Conservation (phyloP, 2,329 filamentous ascomycete species). For the Sphaerulina vaccinii region DNA sequence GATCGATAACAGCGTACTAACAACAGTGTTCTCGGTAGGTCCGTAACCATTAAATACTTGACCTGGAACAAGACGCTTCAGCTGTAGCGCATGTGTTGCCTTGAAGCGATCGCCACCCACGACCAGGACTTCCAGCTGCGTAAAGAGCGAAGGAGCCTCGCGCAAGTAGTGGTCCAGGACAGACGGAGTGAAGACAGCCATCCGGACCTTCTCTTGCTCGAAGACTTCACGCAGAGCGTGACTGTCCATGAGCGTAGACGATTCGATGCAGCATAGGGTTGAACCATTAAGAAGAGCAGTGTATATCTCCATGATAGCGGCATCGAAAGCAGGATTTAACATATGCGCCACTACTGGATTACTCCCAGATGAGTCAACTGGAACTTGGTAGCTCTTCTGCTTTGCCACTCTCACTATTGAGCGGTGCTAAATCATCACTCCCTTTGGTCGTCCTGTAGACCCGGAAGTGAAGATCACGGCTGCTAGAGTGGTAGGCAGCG, state of each 20-base stretch:
- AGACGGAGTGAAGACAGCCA: slow-evolving; percentile 11
- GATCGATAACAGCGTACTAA: slow-evolving; percentile 11
- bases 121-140: slow-evolving; percentile 3
- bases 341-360: slow-evolving; percentile 6
- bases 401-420: slow-evolving; percentile 2
- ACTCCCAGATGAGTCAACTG: background rate
- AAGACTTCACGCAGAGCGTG: background rate
- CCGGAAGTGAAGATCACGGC: slow-evolving; percentile 25
- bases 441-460: slow-evolving; percentile 23
- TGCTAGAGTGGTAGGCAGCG: slow-evolving; percentile 3
- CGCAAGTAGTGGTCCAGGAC: slow-evolving; percentile 5
- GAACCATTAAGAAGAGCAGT: slow-evolving; percentile 21
- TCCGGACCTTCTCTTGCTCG: background rate
- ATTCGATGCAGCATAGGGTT: slow-evolving; percentile 5
- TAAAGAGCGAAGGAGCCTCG: slow-evolving; percentile 4
- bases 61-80: background rate
- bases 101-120: slow-evolving; percentile 9
- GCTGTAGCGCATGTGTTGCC: background rate
- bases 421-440: slow-evolving; percentile 23
- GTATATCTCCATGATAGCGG: slow-evolving; percentile 41
- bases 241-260: background rate
- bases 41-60: slow-evolving; percentile 15
- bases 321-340: slow-evolving; percentile 19
- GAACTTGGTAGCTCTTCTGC: slow-evolving; percentile 1
- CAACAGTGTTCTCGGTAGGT: slow-evolving; percentile 16